Conservation (phyloP, 345 rosid species). For the Sonneratia caseolaris region DNA sequence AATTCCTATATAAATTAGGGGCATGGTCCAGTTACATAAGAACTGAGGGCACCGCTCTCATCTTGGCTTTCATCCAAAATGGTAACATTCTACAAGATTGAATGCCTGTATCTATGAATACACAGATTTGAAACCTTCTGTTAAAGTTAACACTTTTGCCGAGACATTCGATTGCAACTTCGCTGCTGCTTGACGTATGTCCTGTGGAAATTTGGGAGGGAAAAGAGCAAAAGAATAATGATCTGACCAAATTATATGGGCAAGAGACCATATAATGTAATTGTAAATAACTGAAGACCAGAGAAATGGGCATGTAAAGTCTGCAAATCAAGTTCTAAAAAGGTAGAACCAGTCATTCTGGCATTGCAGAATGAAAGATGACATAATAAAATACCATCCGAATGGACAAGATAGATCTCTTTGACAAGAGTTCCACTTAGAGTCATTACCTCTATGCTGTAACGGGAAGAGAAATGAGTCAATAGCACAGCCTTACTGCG, state of each 20-base stretch:
- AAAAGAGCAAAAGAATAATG: background rate
- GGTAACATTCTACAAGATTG: background rate
- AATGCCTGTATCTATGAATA: slow-evolving; percentile 22
- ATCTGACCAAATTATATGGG: background rate
- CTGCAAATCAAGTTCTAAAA: background rate
- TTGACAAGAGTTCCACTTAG: background rate
- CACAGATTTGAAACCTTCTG: slow-evolving; percentile 83
- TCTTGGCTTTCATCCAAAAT: background rate
- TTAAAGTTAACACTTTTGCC: slow-evolving; percentile 79
- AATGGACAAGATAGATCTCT: background rate
- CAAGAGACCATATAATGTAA: background rate
- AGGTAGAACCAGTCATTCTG: background rate
- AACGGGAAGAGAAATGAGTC: slow-evolving; percentile 91
- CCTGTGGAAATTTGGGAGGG: slow-evolving; percentile 31
- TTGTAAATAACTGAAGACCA: background rate
- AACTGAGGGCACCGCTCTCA: background rate
- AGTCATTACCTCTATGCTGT: slow-evolving; percentile 59
- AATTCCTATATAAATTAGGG: background rate
- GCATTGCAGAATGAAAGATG: background rate
- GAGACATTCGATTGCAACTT: slow-evolving; percentile 76
- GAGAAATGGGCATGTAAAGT: background rate
- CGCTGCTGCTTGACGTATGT: slow-evolving; percentile 58
- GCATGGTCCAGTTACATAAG: background rate
- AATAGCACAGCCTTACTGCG: slow-evolving; percentile 60
- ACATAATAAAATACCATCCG: background rate